Evolutionary conservation across 2,329 filamentous ascomycete genomes (phyloP).

Genomic region (Verticillium nonalfalfae): DNA sequence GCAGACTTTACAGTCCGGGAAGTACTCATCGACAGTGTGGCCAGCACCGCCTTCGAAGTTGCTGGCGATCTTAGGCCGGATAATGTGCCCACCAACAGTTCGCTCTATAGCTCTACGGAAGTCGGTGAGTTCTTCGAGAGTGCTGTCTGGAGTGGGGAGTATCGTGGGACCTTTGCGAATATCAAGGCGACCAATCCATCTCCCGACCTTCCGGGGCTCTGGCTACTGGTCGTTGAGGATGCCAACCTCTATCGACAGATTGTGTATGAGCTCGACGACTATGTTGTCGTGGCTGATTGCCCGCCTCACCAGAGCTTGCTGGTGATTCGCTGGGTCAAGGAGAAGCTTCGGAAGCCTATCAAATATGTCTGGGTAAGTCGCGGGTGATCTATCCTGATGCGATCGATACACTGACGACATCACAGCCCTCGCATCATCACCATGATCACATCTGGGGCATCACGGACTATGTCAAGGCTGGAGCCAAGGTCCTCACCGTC

Average conservation of each 20-base stretch:
- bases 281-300: conserved; percentile 8
- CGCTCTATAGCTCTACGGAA: neutral
- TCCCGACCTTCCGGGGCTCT: neutral
- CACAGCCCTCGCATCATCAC: neutral
- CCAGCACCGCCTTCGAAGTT: neutral
- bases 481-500: neutral
- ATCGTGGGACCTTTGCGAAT: neutral
- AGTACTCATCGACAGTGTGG: too few relatives aligned
- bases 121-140: neutral
- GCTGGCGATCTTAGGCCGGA: neutral
- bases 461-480: neutral
- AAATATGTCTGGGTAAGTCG: conserved; percentile 9
- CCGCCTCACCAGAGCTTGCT: conserved; percentile 13
- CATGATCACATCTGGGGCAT: neutral
- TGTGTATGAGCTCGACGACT: conserved; percentile 10
- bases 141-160: neutral
- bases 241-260: conserved; percentile 4
- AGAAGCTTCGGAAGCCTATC: conserved; percentile 7
- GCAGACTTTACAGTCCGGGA: too few relatives aligned
- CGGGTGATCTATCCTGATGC: neutral
- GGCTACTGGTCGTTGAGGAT: neutral
- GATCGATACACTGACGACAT: neutral
- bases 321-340: conserved; percentile 10
- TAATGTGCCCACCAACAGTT: neutral
- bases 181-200: neutral